Conservation (phyloP, 225 moss, liverwort and hornwort genomes). For the Neckera pumila region DNA sequence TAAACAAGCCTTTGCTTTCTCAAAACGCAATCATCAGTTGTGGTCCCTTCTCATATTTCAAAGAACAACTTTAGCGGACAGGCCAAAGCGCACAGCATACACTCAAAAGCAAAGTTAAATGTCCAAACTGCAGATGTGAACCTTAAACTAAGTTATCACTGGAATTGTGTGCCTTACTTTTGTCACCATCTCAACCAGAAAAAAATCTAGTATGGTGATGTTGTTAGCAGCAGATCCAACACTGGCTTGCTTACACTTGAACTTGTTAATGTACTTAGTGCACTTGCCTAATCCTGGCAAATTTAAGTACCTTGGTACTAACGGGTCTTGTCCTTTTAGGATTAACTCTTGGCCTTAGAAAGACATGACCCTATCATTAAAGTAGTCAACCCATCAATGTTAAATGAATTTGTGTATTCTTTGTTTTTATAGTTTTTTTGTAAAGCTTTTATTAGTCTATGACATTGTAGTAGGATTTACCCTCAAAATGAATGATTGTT, state of each 20-base stretch:
- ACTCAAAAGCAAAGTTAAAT: background rate
- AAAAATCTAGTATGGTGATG: background rate
- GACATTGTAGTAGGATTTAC: fast-evolving
- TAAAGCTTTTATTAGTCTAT: no score
- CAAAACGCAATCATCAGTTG: background rate
- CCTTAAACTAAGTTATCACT: background rate
- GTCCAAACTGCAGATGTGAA: background rate
- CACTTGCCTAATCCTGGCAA: no score
- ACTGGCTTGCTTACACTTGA: background rate
- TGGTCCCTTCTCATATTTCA: background rate
- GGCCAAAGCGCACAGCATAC: background rate
- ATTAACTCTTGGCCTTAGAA: fast-evolving
- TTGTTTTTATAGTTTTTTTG: background rate
- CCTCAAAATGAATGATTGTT: background rate
- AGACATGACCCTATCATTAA: fast-evolving
- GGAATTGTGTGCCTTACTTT: background rate
- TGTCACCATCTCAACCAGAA: background rate
- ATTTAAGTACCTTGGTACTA: no score
- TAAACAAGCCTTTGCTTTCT: background rate
- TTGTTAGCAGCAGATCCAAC: background rate
- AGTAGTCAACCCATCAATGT: fast-evolving
- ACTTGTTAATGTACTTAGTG: no score
- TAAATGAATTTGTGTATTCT: background rate
- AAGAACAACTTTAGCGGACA: background rate
- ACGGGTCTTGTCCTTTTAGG: no score